Percentiles rank a stretch among this genome's conserved stretches.
Conservation (phyloP, 352 stramenopile species). For the Phytophthora podocarpi region DNA sequence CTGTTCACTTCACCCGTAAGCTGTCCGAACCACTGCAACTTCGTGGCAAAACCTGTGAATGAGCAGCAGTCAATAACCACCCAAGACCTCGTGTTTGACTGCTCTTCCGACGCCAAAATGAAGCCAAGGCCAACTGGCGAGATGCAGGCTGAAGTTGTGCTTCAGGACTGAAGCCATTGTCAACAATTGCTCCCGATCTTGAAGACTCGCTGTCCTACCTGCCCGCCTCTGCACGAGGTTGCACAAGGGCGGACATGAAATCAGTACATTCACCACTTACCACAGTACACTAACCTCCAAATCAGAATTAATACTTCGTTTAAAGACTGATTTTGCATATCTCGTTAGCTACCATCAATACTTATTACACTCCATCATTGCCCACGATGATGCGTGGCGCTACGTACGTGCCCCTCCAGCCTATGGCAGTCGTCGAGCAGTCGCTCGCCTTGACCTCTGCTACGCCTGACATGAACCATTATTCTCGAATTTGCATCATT, state of each 20-base stretch:
- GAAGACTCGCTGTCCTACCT: constrained; percentile 22
- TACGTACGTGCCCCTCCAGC: constrained; percentile 6
- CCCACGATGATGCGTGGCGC: no score
- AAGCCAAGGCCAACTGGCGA: constrained; percentile 10
- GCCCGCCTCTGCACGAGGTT: constrained; percentile 6
- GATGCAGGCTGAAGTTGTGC: constrained; percentile 19
- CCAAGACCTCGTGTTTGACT: no score
- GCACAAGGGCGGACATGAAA: constrained; percentile 10
- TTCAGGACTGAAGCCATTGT: constrained; percentile 4
- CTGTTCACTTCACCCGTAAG: background rate
- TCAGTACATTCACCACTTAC: background rate
- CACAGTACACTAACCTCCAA: background rate
- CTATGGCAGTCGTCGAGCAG: constrained; percentile 7
- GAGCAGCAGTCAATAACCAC: no score
- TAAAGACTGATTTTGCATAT: no score
- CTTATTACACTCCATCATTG: background rate
- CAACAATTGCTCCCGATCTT: constrained; percentile 4
- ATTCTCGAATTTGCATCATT: constrained; percentile 21
- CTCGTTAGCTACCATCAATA: constrained; percentile 6
- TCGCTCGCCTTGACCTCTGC: background rate
- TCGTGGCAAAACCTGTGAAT: no score
- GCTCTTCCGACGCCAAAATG: no score
- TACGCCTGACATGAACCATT: no score
- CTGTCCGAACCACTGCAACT: constrained; percentile 3
- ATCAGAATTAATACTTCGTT: no score